Evolutionary conservation across 306 rosid species (phyloP).

Genomic region (Dalbergia oliveri): DNA sequence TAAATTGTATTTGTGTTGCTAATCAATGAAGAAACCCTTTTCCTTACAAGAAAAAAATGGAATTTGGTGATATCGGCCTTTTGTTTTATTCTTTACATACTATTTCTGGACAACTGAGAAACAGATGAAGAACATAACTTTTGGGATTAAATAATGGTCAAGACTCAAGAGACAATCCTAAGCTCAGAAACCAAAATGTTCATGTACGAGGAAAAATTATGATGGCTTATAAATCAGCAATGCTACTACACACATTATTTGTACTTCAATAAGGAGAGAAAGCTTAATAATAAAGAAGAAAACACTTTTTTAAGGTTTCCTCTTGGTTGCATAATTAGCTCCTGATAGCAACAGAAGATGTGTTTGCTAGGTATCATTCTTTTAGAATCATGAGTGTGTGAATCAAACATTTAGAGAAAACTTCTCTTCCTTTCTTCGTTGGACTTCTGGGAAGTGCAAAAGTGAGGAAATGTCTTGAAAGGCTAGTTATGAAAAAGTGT

Average conservation of each 20-base stretch:
- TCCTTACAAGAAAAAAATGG: background rate
- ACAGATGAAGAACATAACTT: background rate
- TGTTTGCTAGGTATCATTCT: slow-evolving; percentile 5
- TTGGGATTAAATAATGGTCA: slow-evolving; percentile 24
- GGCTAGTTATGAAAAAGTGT: slow-evolving; percentile 27
- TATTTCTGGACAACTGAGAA: slow-evolving; percentile 5
- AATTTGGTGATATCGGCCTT: background rate
- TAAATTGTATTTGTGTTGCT: slow-evolving; percentile 38
- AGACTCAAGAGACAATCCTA: background rate
- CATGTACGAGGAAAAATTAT: background rate
- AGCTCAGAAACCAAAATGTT: slow-evolving; percentile 20
- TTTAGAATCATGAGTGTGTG: background rate
- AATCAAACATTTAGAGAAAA: slow-evolving; percentile 1
- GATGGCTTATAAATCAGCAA: background rate
- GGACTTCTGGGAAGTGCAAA: background rate
- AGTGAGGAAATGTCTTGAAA: slow-evolving; percentile 19
- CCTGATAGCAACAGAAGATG: background rate
- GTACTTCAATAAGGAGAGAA: slow-evolving; percentile 1
- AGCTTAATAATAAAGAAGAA: slow-evolving; percentile 2
- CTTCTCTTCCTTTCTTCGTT: slow-evolving; percentile 25
- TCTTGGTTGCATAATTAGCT: slow-evolving; percentile 6
- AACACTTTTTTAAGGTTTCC: background rate
- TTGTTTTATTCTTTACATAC: slow-evolving; percentile 30
- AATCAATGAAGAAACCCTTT: slow-evolving; percentile 5
- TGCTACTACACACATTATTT: slow-evolving; percentile 12